phyloP scores from a whole-genome alignment of 1,284 basidiomycete species.

The Tilletia caries region DNA sequence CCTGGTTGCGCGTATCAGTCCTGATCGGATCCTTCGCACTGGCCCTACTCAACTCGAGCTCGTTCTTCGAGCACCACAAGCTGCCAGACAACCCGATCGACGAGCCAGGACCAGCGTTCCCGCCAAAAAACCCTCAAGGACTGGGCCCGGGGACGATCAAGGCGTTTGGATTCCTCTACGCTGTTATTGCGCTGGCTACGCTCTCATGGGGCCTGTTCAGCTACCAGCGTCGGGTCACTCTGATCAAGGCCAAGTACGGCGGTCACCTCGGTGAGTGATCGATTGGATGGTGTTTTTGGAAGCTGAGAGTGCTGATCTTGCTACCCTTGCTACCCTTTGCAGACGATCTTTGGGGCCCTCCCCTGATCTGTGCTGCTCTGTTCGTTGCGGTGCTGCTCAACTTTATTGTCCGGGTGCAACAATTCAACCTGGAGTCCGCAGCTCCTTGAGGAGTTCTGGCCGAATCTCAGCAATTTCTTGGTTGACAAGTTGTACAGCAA shows the following conservation, averaged over 20 bases:
- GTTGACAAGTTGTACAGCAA: too few relatives aligned
- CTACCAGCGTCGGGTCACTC: slow-evolving; percentile 82
- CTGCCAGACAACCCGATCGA: slow-evolving; percentile 23
- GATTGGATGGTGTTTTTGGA: too few relatives aligned
- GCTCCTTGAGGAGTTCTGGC: too few relatives aligned
- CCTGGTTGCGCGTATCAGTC: slow-evolving; percentile 82
- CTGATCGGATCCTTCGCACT: slow-evolving; percentile 80
- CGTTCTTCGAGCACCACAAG: slow-evolving; percentile 44
- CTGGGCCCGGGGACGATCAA: slow-evolving; percentile 66
- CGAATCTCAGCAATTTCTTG: too few relatives aligned
- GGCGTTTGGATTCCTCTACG: slow-evolving; percentile 80
- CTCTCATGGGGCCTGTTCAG: slow-evolving; percentile 75
- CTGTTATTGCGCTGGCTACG: slow-evolving; percentile 60
- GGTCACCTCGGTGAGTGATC: slow-evolving; percentile 73
- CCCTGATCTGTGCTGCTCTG: slow-evolving; percentile 45
- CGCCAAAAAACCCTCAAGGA: slow-evolving; percentile 25
- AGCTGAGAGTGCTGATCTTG: too few relatives aligned
- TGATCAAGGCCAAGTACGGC: slow-evolving; percentile 86
- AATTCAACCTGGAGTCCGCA: slow-evolving; percentile 2
- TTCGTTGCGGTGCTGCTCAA: slow-evolving; percentile 51
- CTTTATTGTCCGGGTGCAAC: slow-evolving; percentile 45
- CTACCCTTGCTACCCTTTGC: too few relatives aligned
- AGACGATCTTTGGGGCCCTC: slow-evolving; percentile 51
- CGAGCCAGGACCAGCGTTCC: slow-evolving; percentile 14
- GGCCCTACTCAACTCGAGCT: slow-evolving; percentile 80